phyloP scores from a whole-genome alignment of 108 stramenopile genomes.

The Conticribra weissflogii region DNA sequence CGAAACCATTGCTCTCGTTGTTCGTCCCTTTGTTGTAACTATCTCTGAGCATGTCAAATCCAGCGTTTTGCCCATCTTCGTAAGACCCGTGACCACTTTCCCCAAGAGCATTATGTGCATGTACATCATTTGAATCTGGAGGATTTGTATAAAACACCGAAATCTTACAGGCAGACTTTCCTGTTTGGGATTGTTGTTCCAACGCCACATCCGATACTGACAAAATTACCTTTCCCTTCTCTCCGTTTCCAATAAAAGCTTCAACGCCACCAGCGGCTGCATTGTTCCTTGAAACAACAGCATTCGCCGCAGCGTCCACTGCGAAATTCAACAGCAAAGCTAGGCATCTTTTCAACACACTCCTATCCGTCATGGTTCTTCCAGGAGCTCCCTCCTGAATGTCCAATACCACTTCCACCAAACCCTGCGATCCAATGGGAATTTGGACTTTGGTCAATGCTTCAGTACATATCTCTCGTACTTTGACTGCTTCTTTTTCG shows the following conservation, averaged over 20 bases:
- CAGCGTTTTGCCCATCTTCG: too few species aligned
- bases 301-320: slow-evolving; percentile 47
- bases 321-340: slow-evolving; percentile 44
- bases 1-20: too few species aligned
- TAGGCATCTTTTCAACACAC: slow-evolving; percentile 30
- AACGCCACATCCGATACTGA: slow-evolving; percentile 25
- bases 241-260: background rate
- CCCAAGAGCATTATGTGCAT: too few species aligned
- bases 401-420: slow-evolving; percentile 42
- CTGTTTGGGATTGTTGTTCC: slow-evolving; percentile 13
- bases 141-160: slow-evolving; percentile 45
- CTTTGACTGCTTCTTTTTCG: slow-evolving; percentile 43
- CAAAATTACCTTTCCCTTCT: slow-evolving; percentile 29
- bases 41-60: too few species aligned
- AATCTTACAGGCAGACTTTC: slow-evolving; percentile 29
- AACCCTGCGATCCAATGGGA: slow-evolving; percentile 12
- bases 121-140: slow-evolving; percentile 10
- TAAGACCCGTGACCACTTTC: too few species aligned
- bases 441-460: slow-evolving; percentile 21
- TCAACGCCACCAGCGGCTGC: slow-evolving; percentile 34
- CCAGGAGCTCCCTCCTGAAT: slow-evolving; percentile 41
- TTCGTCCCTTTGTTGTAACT: too few species aligned
- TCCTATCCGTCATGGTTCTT: slow-evolving; percentile 23
- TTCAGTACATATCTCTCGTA: slow-evolving; percentile 40
- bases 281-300: slow-evolving; percentile 21